These are phyloP conservation scores for Coccomyxa sp. DNA, from an alignment of 139 green algal genomes.

Conservation along the genomic window DNA sequence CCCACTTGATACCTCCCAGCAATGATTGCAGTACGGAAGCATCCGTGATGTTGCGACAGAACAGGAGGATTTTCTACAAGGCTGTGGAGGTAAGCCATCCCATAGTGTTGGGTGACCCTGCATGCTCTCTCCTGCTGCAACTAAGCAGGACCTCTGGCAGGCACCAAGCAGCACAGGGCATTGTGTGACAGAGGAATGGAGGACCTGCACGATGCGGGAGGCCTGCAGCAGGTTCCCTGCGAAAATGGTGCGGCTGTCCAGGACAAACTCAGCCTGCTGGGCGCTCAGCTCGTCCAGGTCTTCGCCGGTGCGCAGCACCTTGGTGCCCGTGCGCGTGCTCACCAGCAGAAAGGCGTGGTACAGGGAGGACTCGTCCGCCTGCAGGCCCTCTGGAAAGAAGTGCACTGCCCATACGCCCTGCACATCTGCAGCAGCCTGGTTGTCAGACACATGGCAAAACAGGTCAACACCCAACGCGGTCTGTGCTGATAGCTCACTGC, in stretches of 20 bases:
- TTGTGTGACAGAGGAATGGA: background rate
- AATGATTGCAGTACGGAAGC: too few relatives aligned
- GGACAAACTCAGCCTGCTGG: constrained; percentile 33
- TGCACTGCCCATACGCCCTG: constrained; percentile 71
- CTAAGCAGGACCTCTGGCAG: too few relatives aligned
- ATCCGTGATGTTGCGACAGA: too few relatives aligned
- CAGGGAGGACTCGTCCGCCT: constrained; percentile 8
- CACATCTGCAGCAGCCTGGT: constrained; percentile 13
- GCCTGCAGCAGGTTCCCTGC: constrained; percentile 67
- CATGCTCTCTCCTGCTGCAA: too few relatives aligned
- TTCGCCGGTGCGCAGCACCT: constrained; percentile 68
- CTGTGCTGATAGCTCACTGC: too few relatives aligned
- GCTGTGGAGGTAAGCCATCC: too few relatives aligned
- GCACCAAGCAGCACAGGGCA: too few relatives aligned
- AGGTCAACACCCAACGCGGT: background rate
- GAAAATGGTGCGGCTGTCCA: constrained; percentile 54
- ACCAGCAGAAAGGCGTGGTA: constrained; percentile 80
- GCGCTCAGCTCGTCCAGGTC: constrained; percentile 35
- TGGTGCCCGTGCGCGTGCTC: constrained; percentile 47
- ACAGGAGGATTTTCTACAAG: too few relatives aligned
- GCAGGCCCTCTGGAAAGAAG: background rate
- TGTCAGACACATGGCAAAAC: background rate
- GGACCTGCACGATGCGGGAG: constrained; percentile 38
- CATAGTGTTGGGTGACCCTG: too few relatives aligned
- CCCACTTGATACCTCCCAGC: too few relatives aligned